Base-by-base conservation (phyloP, 2,329 filamentous ascomycete species). In the Pestalotiopsis sp. region DNA sequence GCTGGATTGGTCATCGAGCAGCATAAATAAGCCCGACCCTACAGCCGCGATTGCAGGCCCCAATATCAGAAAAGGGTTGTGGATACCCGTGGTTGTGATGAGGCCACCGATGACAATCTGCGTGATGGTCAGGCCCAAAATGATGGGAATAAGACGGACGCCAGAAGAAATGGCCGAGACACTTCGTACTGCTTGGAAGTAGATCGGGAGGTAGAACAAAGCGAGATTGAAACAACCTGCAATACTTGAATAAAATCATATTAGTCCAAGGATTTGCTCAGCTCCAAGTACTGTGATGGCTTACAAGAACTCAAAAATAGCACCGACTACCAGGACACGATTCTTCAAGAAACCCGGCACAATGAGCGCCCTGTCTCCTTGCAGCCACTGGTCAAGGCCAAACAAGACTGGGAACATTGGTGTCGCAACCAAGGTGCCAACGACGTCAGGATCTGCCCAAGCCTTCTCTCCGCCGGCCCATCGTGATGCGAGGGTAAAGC, bases 241-340 rank as follows among this genome's bases (percentile, higher is more conserved):
- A 59, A 59, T 59, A 20, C 57, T 59, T 23, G 20, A 23, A 23
- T 23, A 23, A 23, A 23, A 23, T 23, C 20, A 23, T 23, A 23
- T 23, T 59, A 59, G 56, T 62, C 11, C 20, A 1, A 6, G 17
- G 36, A 3, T 11, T 36, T 12, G 27, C 13, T 62, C 14, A 39
- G 59, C 12, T 17, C 14, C 14, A 14, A 6, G n/a, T 9, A 39
- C 4, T 14, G 27, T 31, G 12, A 61, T 39, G 65, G 61, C 68
- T 63, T 67, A 68, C 64, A 69, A 67, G 20, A 69, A 70, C 56
- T 68, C 65, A 45, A 70, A 70, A 63, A 69, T 39, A 45, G 68
- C 68, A 52, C 68, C 69, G 23, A 69, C 62, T 14, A 69, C 57
- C 27, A 59, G 4, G 9, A 59, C 57, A 1, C 14, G 57, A 3